Base-by-base conservation (phyloP, 352 stramenopile species). In the Phytophthora cryptogea region DNA sequence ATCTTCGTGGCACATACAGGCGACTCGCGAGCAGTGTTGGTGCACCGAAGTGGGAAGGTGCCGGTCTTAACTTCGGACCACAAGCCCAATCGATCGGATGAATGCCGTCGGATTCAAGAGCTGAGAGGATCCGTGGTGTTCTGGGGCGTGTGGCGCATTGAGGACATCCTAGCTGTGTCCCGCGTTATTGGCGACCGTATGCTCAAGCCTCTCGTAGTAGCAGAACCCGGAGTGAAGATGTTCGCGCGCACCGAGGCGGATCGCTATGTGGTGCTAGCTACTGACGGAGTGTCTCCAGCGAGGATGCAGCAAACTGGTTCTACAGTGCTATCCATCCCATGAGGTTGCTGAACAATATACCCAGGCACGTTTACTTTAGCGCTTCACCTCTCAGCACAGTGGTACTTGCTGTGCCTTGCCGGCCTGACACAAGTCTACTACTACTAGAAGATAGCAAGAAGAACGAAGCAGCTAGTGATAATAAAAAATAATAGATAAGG, bases 61-160 rank as follows among this genome's bases (percentile, higher is more conserved):
- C 89, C 86, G 20, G 62, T 80, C 11, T 74, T 98, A 37, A 96
- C 88, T 17, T 74, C 71, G 6, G 92, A 98, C 66, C 92, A 98
- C 67, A 97, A 97, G 68, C 93, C 93, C 11, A 96, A 96, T 56
- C 86, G 88, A 26, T 83, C 86, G 28, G 90, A 97, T 42, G 93
- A 98, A 73, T 78, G 82, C 41, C 85, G 89, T 48, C 80, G 93
- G 35, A 95, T 98, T 51, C 79, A 89, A 39, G 81, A 92, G 44
- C 67, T 96, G 14, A 92, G 93, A 27, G 93, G 93, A 36, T 92
- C 76, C 20, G 88, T 98, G 2, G 86, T 96, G 10, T 90, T 96
- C 51, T 96, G 87, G 84, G 93, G 93, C 17, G 86, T 97, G 33
- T 97, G 90, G 88, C 86, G 94, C 40, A 93, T 98, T n/a, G 85